These are phyloP conservation scores for Gaeumannomyces sp. DNA, from an alignment of 2,329 filamentous ascomycete genomes.

Conservation along the genomic window DNA sequence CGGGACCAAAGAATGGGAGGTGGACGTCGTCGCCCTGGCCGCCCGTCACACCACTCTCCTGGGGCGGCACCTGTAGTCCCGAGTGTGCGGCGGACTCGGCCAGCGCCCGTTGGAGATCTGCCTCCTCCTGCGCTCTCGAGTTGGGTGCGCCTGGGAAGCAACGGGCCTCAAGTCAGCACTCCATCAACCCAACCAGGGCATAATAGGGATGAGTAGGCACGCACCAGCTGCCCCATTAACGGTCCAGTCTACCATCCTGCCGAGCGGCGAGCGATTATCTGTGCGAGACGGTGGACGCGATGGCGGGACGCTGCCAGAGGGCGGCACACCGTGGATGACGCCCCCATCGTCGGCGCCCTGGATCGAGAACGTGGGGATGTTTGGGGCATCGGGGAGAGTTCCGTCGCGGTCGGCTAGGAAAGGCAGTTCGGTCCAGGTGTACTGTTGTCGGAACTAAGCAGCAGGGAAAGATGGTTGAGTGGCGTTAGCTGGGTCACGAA, in stretches of 20 bases:
- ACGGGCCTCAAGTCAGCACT: conserved; percentile 14
- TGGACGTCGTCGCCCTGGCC: conserved; percentile 29
- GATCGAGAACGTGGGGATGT: conserved; percentile 45
- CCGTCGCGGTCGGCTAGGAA: conserved; percentile 50
- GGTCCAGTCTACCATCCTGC: conserved; percentile 44
- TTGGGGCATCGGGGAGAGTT: conserved; percentile 9
- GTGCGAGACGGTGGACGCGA: conserved; percentile 56
- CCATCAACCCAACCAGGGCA: not conserved
- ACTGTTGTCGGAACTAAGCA: conserved; percentile 39
- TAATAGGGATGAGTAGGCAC: conserved; percentile 16
- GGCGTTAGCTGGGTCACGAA: not conserved
- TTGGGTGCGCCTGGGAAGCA: conserved; percentile 18
- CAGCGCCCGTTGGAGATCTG: conserved; percentile 50
- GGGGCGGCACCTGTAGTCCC: conserved; percentile 34
- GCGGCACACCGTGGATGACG: conserved; percentile 37
- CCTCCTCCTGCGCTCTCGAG: conserved; percentile 41
- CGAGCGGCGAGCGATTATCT: conserved; percentile 46
- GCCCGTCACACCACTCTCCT: conserved; percentile 44
- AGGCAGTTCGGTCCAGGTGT: conserved; percentile 49
- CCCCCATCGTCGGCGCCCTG: conserved; percentile 42
- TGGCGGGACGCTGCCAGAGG: conserved; percentile 38
- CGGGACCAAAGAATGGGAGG: conserved; percentile 51
- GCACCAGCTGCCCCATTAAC: conserved; percentile 36
- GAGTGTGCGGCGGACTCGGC: conserved; percentile 49
- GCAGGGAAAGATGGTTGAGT: not conserved